These are phyloP conservation scores for Phialophora chinensis DNA, from an alignment of 2,329 filamentous ascomycete species.

Conservation along the genomic window DNA sequence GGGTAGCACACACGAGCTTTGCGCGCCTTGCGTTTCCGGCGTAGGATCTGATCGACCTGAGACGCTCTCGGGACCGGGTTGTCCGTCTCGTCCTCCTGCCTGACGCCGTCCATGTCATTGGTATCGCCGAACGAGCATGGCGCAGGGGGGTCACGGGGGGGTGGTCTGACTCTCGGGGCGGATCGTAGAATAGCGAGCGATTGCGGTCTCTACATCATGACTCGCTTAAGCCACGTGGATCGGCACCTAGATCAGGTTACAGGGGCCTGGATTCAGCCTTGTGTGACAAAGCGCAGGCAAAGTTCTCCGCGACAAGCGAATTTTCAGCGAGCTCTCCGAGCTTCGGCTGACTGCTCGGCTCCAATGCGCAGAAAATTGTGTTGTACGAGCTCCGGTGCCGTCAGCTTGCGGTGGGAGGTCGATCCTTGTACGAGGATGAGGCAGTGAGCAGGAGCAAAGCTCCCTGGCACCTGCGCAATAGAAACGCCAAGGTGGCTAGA, in stretches of 20 bases:
- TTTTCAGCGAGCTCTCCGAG: neutral
- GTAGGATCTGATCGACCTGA: slow-evolving; percentile 9
- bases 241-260: neutral
- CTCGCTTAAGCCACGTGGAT: slow-evolving; percentile 3
- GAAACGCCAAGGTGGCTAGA: neutral
- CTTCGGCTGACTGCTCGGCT: neutral
- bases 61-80: neutral
- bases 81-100: slow-evolving; percentile 9
- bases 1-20: slow-evolving; percentile 13
- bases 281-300: neutral
- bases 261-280: neutral
- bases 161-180: slow-evolving; percentile 6
- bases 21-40: slow-evolving; percentile 13
- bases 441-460: neutral
- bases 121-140: neutral
- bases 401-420: neutral
- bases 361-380: neutral
- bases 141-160: neutral
- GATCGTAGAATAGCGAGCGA: neutral
- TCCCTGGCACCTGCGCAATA: too few species aligned
- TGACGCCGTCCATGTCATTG: slow-evolving; percentile 2
- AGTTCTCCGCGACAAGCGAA: neutral
- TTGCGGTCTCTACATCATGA: neutral
- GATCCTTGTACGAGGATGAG: neutral
- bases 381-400: neutral